Evolutionary conservation across 257 asterid species (phyloP), one percentile per base, ranked within the genome.

Genomic region (Linderniella brevidens): DNA sequence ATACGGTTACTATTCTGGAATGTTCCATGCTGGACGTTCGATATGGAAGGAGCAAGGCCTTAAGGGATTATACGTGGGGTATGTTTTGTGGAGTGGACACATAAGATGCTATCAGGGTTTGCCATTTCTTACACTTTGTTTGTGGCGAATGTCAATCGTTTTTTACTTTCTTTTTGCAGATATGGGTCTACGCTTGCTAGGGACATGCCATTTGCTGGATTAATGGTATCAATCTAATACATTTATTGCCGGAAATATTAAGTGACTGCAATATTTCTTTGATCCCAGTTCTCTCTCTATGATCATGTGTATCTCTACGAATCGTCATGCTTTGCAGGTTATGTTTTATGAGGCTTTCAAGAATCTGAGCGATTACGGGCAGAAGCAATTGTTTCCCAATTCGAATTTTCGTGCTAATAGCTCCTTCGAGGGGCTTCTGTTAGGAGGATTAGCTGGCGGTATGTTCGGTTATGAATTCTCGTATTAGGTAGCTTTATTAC

Each of bases 391-490:
- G 54, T 68, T 72, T 58, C 79, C 81, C 49, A 52, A 69, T 57
- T 56, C 86, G 53, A 64, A 64, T 54, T 37, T 65, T 45, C 68
- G 45, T 8, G 40, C 37, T n/a, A 76, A 68, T 69, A 67, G 75
- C 58, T 55, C 87, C 35, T 35, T 82, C 14, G 94, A 82, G 67
- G 94, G 92, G 58, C 86, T 82, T 54, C 43, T 82, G 17, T 62
- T 82, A 65, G 94, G 94, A 58, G 87, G 94, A 59, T 51, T 79
- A 52, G 92, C 94, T 60, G 92, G 87, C 5, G 94, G 94, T 82
- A 65, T 50, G 73, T 56, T 35, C 57, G 40, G 18, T 49, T 37
- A 37, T 40, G n/a, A 29, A 19, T 41, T 15, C n/a, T 10, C 18
- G 48, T 58, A 20, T 35, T 4, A 0, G 0, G 14, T 44, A 9